These are phyloP conservation scores for Beauveria asiatica DNA, from an alignment of 2,329 filamentous ascomycete genomes.

Conservation along the genomic window DNA sequence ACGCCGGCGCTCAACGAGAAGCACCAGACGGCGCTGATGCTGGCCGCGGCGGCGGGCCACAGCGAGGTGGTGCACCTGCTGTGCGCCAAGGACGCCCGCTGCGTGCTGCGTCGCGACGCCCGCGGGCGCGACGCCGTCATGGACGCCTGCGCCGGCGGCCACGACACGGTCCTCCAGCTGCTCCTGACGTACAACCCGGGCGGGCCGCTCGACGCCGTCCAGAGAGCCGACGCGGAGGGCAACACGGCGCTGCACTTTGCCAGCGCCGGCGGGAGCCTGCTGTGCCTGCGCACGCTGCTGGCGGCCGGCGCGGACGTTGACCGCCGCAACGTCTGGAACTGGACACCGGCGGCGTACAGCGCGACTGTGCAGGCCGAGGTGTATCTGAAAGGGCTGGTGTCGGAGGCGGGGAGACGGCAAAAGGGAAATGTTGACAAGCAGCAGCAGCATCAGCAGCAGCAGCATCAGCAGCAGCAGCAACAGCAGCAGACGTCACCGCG, in stretches of 20 bases:
- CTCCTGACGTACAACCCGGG: constrained; percentile 52
- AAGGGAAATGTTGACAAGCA: constrained; percentile 32
- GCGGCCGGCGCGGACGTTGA: constrained; percentile 70
- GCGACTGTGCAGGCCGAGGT: constrained; percentile 76
- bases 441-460: not conserved
- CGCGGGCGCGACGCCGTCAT: constrained; percentile 65
- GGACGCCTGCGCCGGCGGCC: constrained; percentile 51
- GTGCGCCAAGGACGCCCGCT: constrained; percentile 52
- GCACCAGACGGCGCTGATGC: constrained; percentile 73
- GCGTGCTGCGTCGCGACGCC: constrained; percentile 57
- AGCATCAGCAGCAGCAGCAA: constrained; percentile 17
- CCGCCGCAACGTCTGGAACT: constrained; percentile 65
- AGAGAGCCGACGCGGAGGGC: constrained; percentile 58
- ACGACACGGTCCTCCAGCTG: constrained; percentile 58
- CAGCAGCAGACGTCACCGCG: constrained; percentile 16
- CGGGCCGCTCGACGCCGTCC: constrained; percentile 45
- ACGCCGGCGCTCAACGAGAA: constrained; percentile 70
- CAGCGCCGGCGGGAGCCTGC: constrained; percentile 69
- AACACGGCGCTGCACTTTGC: constrained; percentile 86
- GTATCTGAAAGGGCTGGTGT: constrained; percentile 70
- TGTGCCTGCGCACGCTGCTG: constrained; percentile 67
- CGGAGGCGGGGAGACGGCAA: constrained; percentile 56
- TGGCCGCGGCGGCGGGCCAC: constrained; percentile 62
- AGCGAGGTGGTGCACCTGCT: constrained; percentile 67
- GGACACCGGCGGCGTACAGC: constrained; percentile 77